Evolutionary conservation across 2,329 filamentous ascomycete genomes (phyloP), one percentile per base, ranked within the genome.

Genomic region (Lachnellula cervina): DNA sequence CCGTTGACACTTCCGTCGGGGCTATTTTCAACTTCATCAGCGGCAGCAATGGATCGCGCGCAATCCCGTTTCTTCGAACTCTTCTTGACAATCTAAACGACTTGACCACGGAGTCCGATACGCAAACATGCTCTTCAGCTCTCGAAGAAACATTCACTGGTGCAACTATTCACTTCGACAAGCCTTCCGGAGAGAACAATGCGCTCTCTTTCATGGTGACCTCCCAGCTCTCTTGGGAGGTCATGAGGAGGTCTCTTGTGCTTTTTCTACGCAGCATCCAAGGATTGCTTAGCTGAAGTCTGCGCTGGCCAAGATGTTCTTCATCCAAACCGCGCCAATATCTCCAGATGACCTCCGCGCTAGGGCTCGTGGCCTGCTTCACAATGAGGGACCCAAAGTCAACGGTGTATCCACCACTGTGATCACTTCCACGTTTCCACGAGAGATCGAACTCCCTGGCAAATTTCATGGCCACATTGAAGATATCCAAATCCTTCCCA

Each of bases 11-110:
- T 2, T 64, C 60, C 34, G 66, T 73, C 6, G 68, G 68, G 13
- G 54, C 49, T 7, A 44, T 74, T 5, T 73, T 72, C 57, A 71
- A 68, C 17, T 71, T 69, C 56, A 64, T 74, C 25, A 60, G 66
- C 47, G 70, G 71, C 9, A 62, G 59, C 14, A 65, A 68, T 48
- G 69, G 70, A 13, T 62, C 56, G 2, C 59, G 66, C 37, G 70
- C 64, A 8, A 52, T 73, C 34, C 55, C 63, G 14, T 8, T 71
- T 72, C 59, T 69, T 73, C 17, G 58, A 64, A 13, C 60, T 48
- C 9, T 35, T 63, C 21, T 58, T 44, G 54, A 50, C 19, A 40
- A 58, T 47, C 50, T 37, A 59, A n/a, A 25, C 42, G 17, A 13
- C n/a, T 13, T 38, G 16, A 40, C 59, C 1, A 46, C 32, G 3